Conservation (phyloP, 108 stramenopile genomes). For the Skeletonema tropicum region DNA sequence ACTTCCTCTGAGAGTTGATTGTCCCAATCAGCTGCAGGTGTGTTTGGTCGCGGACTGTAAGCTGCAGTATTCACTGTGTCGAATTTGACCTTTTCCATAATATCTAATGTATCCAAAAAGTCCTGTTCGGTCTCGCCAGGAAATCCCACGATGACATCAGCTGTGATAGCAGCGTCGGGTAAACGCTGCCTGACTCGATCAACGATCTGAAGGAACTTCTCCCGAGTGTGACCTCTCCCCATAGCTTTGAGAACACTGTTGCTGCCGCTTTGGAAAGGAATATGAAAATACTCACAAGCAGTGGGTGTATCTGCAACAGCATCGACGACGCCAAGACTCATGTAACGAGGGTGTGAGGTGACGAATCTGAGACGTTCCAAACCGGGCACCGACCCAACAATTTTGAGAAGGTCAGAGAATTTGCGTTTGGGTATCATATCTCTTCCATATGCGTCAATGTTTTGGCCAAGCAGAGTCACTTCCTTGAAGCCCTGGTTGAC, state of each 20-base stretch:
- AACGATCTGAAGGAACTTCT: constrained; percentile 91
- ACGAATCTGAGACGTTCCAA: constrained; percentile 93
- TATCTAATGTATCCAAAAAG: constrained; percentile 87
- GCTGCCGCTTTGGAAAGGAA: constrained; percentile 94
- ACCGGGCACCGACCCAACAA: constrained; percentile 76
- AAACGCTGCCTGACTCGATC: constrained; percentile 81
- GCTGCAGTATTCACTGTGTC: constrained; percentile 86
- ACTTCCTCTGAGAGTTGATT: constrained; percentile 85
- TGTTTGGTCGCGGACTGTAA: constrained; percentile 87
- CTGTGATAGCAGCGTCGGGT: constrained; percentile 95
- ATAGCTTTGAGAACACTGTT: constrained; percentile 87
- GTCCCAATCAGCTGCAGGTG: constrained; percentile 84
- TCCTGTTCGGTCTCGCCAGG: constrained; percentile 98
- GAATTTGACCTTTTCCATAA: constrained; percentile 92
- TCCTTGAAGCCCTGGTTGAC: constrained; percentile 91
- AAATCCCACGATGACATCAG: constrained; percentile 94
- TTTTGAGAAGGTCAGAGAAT: constrained; percentile 92
- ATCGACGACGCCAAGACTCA: constrained; percentile 92
- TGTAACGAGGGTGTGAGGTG: constrained; percentile 97
- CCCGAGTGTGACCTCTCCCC: constrained; percentile 95
- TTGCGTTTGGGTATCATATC: constrained; percentile 95
- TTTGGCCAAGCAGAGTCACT: constrained; percentile 97
- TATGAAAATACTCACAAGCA: constrained; percentile 89
- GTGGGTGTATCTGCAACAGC: constrained; percentile 89
- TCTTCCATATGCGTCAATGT: constrained; percentile 94